Percentiles rank a stretch among this genome's conserved stretches.
Evolutionary conservation across 345 rosid genomes (phyloP).

Genomic region (Punica granatum): DNA sequence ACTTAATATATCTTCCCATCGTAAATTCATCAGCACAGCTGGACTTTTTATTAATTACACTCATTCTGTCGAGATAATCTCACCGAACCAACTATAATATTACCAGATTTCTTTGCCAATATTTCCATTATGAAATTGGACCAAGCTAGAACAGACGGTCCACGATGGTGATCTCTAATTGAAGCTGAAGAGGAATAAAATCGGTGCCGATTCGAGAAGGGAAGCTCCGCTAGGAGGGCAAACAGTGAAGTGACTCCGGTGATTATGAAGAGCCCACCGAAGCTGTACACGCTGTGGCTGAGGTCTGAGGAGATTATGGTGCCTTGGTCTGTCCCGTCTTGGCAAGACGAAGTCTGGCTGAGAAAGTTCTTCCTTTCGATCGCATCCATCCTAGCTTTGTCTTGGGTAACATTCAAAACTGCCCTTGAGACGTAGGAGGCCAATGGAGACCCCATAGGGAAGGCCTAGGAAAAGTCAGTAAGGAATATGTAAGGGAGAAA

Average conservation of each 20-base stretch:
- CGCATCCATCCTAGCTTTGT: slow-evolving; percentile 10
- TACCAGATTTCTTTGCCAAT: not conserved
- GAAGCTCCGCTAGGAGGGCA: slow-evolving; percentile 16
- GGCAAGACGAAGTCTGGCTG: slow-evolving; percentile 1
- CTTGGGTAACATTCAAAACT: slow-evolving; percentile 33
- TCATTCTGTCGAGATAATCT: too few relatives aligned
- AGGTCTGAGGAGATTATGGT: slow-evolving; percentile 12
- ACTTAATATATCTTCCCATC: not conserved
- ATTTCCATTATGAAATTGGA: not conserved
- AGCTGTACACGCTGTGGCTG: slow-evolving; percentile 28
- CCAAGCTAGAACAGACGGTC: not conserved
- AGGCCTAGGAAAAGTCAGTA: slow-evolving; percentile 22
- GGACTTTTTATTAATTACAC: too few relatives aligned
- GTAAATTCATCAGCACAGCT: not conserved
- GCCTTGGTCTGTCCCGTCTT: not conserved
- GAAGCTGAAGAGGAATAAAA: not conserved
- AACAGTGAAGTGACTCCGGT: slow-evolving; percentile 26
- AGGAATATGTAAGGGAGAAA: too few relatives aligned
- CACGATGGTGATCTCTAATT: not conserved
- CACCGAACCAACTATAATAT: too few relatives aligned
- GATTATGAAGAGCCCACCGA: slow-evolving; percentile 40
- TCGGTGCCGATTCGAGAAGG: not conserved
- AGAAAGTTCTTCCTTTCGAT: slow-evolving; percentile 12
- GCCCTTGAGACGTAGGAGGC: slow-evolving; percentile 33
- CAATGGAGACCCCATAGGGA: slow-evolving; percentile 28